Conservation (phyloP, 1,284 basidiomycete species). For the Serendipita sp. region DNA sequence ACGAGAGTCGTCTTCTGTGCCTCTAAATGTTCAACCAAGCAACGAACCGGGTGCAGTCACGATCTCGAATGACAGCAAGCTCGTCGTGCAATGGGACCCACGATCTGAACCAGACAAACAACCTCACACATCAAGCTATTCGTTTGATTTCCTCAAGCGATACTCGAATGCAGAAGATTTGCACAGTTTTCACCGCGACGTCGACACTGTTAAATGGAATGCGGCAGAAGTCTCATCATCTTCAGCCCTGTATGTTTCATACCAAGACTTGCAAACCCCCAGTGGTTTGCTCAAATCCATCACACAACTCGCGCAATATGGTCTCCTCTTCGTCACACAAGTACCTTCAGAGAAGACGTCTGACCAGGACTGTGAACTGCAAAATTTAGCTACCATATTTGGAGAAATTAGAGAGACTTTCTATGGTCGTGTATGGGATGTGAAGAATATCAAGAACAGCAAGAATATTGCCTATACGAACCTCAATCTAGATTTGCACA, state of each 20-base stretch:
- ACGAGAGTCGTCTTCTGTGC: slow-evolving; percentile 38
- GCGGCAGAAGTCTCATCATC: slow-evolving; percentile 14
- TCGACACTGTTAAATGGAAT: slow-evolving; percentile 17
- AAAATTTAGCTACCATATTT: slow-evolving; percentile 47
- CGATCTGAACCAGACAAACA: slow-evolving; percentile 26
- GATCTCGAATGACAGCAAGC: slow-evolving; percentile 25
- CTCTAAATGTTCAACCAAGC: slow-evolving; percentile 37
- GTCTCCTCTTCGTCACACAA: slow-evolving; percentile 34
- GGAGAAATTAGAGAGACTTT: slow-evolving; percentile 78
- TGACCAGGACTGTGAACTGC: slow-evolving; percentile 49
- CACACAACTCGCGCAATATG: slow-evolving; percentile 29
- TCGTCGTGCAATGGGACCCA: slow-evolving; percentile 21
- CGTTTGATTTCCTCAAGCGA: slow-evolving; percentile 21
- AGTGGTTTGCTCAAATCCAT: slow-evolving; percentile 19
- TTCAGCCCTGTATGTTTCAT: slow-evolving; percentile 19
- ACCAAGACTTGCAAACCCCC: slow-evolving; percentile 25
- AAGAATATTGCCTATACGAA: slow-evolving; percentile 94
- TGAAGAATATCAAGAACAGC: slow-evolving; percentile 59
- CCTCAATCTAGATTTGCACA: slow-evolving; percentile 77
- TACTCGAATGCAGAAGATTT: slow-evolving; percentile 31
- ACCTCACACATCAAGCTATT: slow-evolving; percentile 31
- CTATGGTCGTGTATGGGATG: slow-evolving; percentile 87
- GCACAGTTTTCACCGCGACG: slow-evolving; percentile 18
- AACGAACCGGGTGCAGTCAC: slow-evolving; percentile 29
- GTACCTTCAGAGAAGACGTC: slow-evolving; percentile 44